phyloP scores from a whole-genome alignment of 495 filamentous ascomycete genomes.

The Delitschia confertaspora region DNA sequence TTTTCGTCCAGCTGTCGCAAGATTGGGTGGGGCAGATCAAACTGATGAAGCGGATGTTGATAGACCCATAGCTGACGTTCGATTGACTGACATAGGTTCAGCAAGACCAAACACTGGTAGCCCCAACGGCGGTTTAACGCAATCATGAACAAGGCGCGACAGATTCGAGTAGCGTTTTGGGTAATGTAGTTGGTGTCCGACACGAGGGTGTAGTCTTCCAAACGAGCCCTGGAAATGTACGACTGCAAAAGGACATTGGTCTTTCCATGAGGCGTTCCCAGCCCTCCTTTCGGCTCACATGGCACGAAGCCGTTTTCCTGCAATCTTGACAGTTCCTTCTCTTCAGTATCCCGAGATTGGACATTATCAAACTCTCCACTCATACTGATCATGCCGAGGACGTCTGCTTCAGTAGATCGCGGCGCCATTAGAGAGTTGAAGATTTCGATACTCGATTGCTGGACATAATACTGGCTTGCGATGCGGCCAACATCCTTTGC shows the following conservation, averaged over 20 bases:
- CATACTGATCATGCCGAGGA: conserved; percentile 89
- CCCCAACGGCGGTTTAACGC: conserved; percentile 91
- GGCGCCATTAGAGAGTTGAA: conserved; percentile 90
- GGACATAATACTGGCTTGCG: conserved; percentile 92
- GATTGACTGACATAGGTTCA: conserved; percentile 89
- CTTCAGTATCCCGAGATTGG: conserved; percentile 78
- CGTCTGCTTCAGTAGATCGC: conserved; percentile 72
- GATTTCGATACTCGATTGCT: conserved; percentile 84
- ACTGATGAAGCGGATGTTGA: conserved; percentile 91
- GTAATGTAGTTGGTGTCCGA: conserved; percentile 92
- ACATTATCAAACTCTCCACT: conserved; percentile 97
- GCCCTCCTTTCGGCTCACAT: conserved; percentile 64
- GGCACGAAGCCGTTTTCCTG: conserved; percentile 51
- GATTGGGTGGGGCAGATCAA: conserved; percentile 77
- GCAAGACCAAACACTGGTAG: conserved; percentile 78
- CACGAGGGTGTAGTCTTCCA: conserved; percentile 86
- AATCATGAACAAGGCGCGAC: conserved; percentile 93
- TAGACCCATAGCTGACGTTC: conserved; percentile 89
- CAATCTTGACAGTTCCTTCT: conserved; percentile 62
- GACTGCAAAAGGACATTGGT: conserved; percentile 93
- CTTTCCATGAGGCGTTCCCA: conserved; percentile 74
- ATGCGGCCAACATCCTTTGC: conserved; percentile 94
- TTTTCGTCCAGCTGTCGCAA: conserved; percentile 74
- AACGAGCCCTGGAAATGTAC: conserved; percentile 78
- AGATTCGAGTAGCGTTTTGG: conserved; percentile 91